These are phyloP conservation scores for Fusarium lyarnte DNA, from an alignment of 2,329 filamentous ascomycete genomes.

Conservation along the genomic window DNA sequence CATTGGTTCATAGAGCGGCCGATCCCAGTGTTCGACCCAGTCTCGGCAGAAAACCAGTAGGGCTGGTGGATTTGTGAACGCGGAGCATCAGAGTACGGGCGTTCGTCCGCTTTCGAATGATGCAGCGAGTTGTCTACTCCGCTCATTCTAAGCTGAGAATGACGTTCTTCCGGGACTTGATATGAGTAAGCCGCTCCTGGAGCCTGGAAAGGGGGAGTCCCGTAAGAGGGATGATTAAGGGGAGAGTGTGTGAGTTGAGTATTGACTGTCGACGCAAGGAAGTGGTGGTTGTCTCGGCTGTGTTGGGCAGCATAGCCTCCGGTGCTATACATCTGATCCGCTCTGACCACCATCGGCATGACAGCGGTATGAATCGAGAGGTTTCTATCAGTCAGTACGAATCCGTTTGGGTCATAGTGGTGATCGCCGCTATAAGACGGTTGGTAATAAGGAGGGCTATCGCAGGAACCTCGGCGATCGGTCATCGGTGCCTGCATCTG, in stretches of 20 bases:
- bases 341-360: neutral
- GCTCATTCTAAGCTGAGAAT: neutral
- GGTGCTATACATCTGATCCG: neutral
- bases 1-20: conserved; percentile 15
- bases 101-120: neutral
- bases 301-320: neutral
- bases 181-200: conserved; percentile 4
- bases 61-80: conserved; percentile 16
- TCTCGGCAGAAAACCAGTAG: conserved; percentile 17
- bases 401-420: conserved; percentile 3
- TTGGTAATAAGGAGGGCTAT: conserved; percentile 6
- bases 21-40: conserved; percentile 16
- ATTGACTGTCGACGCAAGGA: neutral
- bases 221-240: neutral
- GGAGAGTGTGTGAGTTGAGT: neutral
- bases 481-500: conserved; percentile 32
- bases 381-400: conserved; percentile 17
- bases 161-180: neutral
- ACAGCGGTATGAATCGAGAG: neutral
- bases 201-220: neutral
- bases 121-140: neutral
- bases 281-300: neutral
- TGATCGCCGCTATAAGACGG: neutral
- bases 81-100: neutral
- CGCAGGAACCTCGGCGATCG: conserved; percentile 27